Evolutionary conservation across 2,329 filamentous ascomycete genomes (phyloP).

Genomic region (Exserohilum rostratum): DNA sequence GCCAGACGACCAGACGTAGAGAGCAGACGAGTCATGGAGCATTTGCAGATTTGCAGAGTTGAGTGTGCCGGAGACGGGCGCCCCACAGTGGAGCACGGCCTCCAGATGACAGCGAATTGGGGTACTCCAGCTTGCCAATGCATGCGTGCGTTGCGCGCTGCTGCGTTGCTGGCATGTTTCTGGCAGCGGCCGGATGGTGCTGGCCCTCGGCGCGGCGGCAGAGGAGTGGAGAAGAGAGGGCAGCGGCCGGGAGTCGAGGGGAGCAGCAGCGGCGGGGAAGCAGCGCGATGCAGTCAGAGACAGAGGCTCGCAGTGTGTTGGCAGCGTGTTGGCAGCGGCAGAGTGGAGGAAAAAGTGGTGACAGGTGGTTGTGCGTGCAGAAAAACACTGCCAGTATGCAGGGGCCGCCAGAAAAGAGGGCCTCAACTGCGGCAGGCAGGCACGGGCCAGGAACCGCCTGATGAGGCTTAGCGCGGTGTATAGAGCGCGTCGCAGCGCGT

Average conservation of each 20-base stretch:
- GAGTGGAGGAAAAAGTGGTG: slow-evolving; percentile 29
- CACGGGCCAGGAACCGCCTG: slow-evolving; percentile 15
- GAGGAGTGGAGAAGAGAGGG: slow-evolving; percentile 20
- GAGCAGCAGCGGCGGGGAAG: slow-evolving; percentile 7
- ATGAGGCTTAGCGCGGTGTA: slow-evolving; percentile 14
- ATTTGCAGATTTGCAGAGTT: slow-evolving; percentile 5
- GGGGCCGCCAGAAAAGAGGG: slow-evolving; percentile 20
- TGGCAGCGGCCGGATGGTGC: slow-evolving; percentile 15
- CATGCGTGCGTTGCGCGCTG: slow-evolving; percentile 14
- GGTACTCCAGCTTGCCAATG: slow-evolving; percentile 11
- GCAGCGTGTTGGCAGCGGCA: slow-evolving; percentile 20
- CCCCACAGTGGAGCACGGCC: slow-evolving; percentile 26
- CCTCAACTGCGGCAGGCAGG: slow-evolving; percentile 6
- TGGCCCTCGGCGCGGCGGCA: slow-evolving; percentile 22
- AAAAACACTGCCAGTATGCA: slow-evolving; percentile 24
- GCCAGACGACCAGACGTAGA: neutral
- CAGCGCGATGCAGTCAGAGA: slow-evolving; percentile 8
- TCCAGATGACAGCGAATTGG: slow-evolving; percentile 31
- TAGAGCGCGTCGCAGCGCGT: slow-evolving; percentile 28
- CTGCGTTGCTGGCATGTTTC: slow-evolving; percentile 21
- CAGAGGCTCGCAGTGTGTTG: slow-evolving; percentile 1
- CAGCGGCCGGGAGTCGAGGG: slow-evolving; percentile 8
- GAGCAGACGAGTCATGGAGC: slow-evolving; percentile 11
- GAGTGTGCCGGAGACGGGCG: slow-evolving; percentile 26
- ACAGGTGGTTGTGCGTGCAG: slow-evolving; percentile 36